These are phyloP conservation scores for Sedum album DNA, from an alignment of 164 flowering plant genomes.

Conservation along the genomic window DNA sequence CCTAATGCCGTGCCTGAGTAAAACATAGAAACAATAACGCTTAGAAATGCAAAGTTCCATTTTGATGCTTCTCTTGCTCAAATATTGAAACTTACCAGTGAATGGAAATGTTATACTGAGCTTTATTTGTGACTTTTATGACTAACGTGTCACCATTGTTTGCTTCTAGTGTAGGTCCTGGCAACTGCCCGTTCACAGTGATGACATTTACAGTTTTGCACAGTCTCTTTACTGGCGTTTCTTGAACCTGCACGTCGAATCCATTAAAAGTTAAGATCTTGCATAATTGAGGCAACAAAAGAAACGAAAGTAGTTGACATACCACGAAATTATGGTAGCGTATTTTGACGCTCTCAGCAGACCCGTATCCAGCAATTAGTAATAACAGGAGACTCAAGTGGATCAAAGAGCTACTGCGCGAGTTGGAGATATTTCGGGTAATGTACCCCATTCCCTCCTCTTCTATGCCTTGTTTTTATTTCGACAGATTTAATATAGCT, in stretches of 20 bases:
- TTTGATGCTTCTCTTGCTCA: background rate
- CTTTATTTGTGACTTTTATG: conserved; percentile 60
- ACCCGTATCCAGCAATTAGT: conserved; percentile 18
- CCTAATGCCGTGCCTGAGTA: conserved; percentile 51
- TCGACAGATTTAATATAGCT: background rate
- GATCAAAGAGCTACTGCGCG: conserved; percentile 4
- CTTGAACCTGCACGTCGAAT: conserved; percentile 48
- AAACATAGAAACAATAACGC: background rate
- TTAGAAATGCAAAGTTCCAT: background rate
- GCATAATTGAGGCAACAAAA: conserved; percentile 1
- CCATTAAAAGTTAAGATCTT: background rate
- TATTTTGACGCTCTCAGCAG: conserved; percentile 22
- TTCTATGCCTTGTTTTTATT: background rate
- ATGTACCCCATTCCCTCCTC: background rate
- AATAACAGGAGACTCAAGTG: conserved; percentile 17
- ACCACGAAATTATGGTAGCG: conserved; percentile 61
- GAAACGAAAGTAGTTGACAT: conserved; percentile 11
- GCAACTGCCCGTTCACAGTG: conserved; percentile 81
- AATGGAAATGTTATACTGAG: conserved; percentile 60
- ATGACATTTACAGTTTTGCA: conserved; percentile 66
- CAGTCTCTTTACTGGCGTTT: conserved; percentile 90
- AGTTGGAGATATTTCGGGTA: background rate
- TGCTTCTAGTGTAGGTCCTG: conserved; percentile 78
- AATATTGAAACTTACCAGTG: conserved; percentile 52
- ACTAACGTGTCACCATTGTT: conserved; percentile 71